Base-by-base conservation (phyloP, 208 protist genomes). In the Acanthamoeba castellanii region DNA sequence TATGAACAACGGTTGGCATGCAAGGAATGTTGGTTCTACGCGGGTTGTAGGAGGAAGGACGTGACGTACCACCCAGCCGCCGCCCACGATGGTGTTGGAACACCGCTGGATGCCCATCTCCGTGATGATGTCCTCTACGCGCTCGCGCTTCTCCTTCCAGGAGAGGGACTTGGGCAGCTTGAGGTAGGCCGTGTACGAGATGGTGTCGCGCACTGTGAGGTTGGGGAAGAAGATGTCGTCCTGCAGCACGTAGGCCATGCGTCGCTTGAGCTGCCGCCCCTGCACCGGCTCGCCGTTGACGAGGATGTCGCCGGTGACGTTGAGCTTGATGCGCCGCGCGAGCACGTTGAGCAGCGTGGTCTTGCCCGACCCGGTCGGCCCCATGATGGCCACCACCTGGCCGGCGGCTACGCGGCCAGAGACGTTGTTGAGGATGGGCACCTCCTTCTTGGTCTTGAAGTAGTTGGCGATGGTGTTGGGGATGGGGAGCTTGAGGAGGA, bases 291-390 rank as follows among this genome's bases (percentile, higher is more conserved):
- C 70, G 37, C 72, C 91, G n/a, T 94, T 94, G 27, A 82, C 91
- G 4, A 93, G 70, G 13, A 95, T 94, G 25, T 95, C 94, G 52
- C 94, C 94, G 0, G 94, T 95, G 3, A 95, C 93, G 57, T 94
- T 94, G 32, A 61, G 92, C 70, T 95, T 95, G 32, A 74, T 52
- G 16, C 85, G 92, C 8, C 82, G 57, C 7, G 94, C 76, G 22
- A 96, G 57, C 34, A 94, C 84, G 55, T 96, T 95, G 76, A 96
- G 72, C 45, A 96, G 81, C 0, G 94, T 96, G 22, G 95, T 96
- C 90, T 93, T 91, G 47, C 82, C 82, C n/a, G 52, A 59, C 16
- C 82, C 82, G 2, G 52, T 89, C 30, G 82, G 82, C n/a, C 82
- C 82, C 82, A 89, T 89, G 30, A 89, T 89, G n/a, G 52, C 82